phyloP scores from a whole-genome alignment of 116 monocot genomes.

The Cymodocea nodosa region DNA sequence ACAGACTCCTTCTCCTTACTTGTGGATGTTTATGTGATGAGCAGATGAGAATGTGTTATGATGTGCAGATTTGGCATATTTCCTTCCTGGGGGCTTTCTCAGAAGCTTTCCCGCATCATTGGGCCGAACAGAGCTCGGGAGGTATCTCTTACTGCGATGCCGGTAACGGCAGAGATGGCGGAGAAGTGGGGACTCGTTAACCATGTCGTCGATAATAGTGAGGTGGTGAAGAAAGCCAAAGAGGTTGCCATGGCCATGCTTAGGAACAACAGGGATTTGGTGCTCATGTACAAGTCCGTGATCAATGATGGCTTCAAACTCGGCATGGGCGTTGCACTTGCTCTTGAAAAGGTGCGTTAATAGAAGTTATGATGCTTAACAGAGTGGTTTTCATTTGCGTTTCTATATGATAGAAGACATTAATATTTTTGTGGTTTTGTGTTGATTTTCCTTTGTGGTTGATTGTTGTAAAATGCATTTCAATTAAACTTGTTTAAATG shows the following conservation, averaged over 20 bases:
- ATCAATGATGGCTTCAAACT: conserved; percentile 81
- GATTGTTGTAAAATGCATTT: too few species aligned
- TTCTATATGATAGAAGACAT: too few species aligned
- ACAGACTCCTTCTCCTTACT: too few species aligned
- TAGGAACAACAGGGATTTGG: conserved; percentile 64
- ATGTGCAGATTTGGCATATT: conserved; percentile 78
- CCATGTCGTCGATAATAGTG: conserved; percentile 37
- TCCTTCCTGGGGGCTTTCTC: conserved; percentile 96
- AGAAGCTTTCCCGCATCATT: conserved; percentile 68
- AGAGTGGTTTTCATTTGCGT: too few species aligned
- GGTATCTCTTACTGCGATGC: conserved; percentile 48
- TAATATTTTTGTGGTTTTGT: too few species aligned
- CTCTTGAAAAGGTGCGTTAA: conserved; percentile 67
- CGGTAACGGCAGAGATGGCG: conserved; percentile 76
- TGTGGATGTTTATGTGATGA: background rate
- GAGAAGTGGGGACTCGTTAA: conserved; percentile 93
- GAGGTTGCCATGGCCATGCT: conserved; percentile 60
- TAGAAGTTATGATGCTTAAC: too few species aligned
- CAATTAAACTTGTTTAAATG: too few species aligned
- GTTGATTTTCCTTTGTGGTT: too few species aligned
- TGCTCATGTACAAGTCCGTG: conserved; percentile 66
- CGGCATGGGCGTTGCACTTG: conserved; percentile 43
- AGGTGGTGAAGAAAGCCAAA: conserved; percentile 64
- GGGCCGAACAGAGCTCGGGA: conserved; percentile 69
- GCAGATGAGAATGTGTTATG: background rate